A percentile compares a stretch with the other conserved stretches of the same genome.
phyloP scores from a whole-genome alignment of 2,329 filamentous ascomycete species.

The Setomelanomma holmii region DNA sequence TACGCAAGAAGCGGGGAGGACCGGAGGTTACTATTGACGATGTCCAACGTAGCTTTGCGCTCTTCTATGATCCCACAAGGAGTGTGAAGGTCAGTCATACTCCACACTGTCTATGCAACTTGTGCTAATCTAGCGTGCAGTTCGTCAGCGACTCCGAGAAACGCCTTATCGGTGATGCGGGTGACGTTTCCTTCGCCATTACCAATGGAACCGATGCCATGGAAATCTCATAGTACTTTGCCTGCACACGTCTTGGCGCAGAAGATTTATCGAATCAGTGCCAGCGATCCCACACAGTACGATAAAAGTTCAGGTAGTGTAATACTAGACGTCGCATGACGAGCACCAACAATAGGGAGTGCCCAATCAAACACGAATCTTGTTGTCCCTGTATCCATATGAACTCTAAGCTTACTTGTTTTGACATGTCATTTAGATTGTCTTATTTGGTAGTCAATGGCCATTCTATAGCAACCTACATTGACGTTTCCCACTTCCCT shows the following conservation, averaged over 20 bases:
- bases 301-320: background rate
- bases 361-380: no score
- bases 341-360: no score
- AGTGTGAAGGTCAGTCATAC: constrained; percentile 70
- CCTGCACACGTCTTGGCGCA: background rate
- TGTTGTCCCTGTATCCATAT: no score
- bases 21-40: constrained; percentile 86
- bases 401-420: no score
- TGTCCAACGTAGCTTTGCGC: constrained; percentile 88
- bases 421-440: no score
- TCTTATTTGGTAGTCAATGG: no score
- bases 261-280: background rate
- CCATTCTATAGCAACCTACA: no score
- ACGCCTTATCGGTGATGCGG: constrained; percentile 87
- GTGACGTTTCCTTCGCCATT: constrained; percentile 72
- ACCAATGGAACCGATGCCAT: constrained; percentile 68
- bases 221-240: constrained; percentile 65
- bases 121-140: constrained; percentile 34
- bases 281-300: background rate
- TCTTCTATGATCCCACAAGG: constrained; percentile 89
- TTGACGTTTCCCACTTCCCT: no score
- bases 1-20: constrained; percentile 83
- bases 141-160: constrained; percentile 92
- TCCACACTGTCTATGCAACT: background rate
- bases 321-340: background rate